These are phyloP conservation scores for Xanthoconium separans DNA, from an alignment of 1,284 basidiomycete species.

Conservation along the genomic window DNA sequence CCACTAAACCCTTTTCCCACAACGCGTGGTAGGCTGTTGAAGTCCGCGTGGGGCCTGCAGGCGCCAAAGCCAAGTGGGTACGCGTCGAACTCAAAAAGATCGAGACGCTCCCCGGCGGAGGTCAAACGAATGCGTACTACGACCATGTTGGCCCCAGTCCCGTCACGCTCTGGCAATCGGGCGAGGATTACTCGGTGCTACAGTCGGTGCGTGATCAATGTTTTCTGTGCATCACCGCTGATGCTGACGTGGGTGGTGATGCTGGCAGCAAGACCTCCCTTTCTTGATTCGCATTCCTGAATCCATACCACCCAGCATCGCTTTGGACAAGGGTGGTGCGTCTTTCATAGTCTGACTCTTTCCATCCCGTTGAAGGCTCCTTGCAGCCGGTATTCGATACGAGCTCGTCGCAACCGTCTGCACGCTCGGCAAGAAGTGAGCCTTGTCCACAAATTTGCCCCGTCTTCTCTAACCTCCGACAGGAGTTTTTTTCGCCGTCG, in stretches of 20 bases:
- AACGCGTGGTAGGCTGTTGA: slow-evolving; percentile 67
- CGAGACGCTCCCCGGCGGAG: slow-evolving; percentile 75
- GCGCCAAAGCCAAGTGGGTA: slow-evolving; percentile 89
- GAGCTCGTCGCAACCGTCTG: slow-evolving; percentile 84
- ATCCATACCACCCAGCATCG: slow-evolving; percentile 78
- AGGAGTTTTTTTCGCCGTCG: slow-evolving; percentile 74
- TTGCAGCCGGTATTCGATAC: slow-evolving; percentile 73
- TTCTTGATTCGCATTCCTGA: slow-evolving; percentile 86
- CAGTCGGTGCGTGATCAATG: slow-evolving; percentile 54
- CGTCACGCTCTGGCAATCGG: slow-evolving; percentile 67
- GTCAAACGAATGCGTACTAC: slow-evolving; percentile 64
- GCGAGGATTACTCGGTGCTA: slow-evolving; percentile 69
- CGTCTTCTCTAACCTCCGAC: neutral
- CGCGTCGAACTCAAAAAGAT: slow-evolving; percentile 85
- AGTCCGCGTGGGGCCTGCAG: slow-evolving; percentile 66
- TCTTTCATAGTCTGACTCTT: neutral
- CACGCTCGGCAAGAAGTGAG: slow-evolving; percentile 77
- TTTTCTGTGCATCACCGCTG: slow-evolving; percentile 24
- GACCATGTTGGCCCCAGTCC: slow-evolving; percentile 73
- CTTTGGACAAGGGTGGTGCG: slow-evolving; percentile 66
- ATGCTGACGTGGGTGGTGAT: slow-evolving; percentile 34
- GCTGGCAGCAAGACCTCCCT: slow-evolving; percentile 64
- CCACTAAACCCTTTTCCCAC: neutral
- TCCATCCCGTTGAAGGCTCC: neutral
- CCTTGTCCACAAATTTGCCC: neutral